Base-by-base conservation (phyloP, 83 land plant genomes). In the Diphasiastrum complanatum region DNA sequence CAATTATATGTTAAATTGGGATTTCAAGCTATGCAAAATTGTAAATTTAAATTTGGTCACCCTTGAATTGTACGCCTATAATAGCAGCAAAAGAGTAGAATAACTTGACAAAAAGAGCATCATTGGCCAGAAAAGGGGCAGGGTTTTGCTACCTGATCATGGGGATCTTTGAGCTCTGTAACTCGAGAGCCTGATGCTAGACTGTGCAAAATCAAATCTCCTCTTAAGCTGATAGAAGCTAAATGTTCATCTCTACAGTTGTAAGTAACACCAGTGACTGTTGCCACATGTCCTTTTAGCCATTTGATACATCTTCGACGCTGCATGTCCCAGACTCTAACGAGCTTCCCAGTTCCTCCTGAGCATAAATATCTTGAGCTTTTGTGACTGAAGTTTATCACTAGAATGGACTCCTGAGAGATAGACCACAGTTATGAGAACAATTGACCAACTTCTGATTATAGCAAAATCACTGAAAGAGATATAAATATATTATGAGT, bases 251-350 rank as follows among this genome's bases (percentile, higher is more conserved):
- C 43, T 38, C 14, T 38, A 14, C 43, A 38, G 43, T 38, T 38
- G 43, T 14, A 38, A 28, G 29, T 54, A 14, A 54, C 58, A 11
- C 58, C 58, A 6, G 58, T 54, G 29, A 54, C n/a, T 4, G 58
- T 54, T 28, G 24, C 58, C 11, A 33, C 33, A 28, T 54, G 58
- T 26, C 58, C 58, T n/a, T 54, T 54, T 4, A 54, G n/a, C 58
- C 36, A 54, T 30, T 54, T 54, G n/a, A 54, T 54, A 30, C 58
- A 54, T 28, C 33, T 54, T 25, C 29, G 24, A 4, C 58, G 33
- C 33, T 54, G 58, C 58, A 54, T 54, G 58, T 54, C 58, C 58
- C 58, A 54, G 29, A 54, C 29, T 30, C 58, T 28, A 11, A 54
- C 58, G 33, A 30, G n/a, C 29, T 54, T 54, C 36, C 58, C 58